phyloP scores from a whole-genome alignment of 2,329 filamentous ascomycete genomes.

The Davidsoniella neocaledoniae region DNA sequence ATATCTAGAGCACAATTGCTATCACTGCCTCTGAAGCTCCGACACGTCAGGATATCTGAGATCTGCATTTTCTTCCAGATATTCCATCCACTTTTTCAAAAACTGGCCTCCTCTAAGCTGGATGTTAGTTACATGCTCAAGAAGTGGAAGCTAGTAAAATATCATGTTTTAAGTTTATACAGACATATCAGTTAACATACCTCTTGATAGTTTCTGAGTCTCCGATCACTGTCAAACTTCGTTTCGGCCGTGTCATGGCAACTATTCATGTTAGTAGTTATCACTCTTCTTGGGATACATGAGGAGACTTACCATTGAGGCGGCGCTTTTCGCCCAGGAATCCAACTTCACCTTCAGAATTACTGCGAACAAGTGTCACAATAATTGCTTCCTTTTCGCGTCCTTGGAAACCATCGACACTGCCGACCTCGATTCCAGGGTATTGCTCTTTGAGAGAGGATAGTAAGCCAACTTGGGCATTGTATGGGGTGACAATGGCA shows the following conservation, averaged over 20 bases:
- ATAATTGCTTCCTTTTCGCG: constrained; percentile 93
- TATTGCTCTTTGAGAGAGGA: constrained; percentile 66
- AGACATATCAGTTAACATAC: constrained; percentile 36
- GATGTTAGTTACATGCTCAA: neutral
- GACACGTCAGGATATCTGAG: constrained; percentile 66
- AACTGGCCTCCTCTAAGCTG: constrained; percentile 59
- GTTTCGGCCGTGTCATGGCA: constrained; percentile 87
- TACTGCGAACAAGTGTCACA: constrained; percentile 86
- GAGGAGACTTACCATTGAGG: constrained; percentile 56
- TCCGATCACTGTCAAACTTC: constrained; percentile 78
- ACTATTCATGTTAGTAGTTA: constrained; percentile 41
- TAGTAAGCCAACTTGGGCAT: constrained; percentile 74
- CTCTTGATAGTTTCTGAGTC: constrained; percentile 84
- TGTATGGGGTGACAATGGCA: constrained; percentile 90
- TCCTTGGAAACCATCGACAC: constrained; percentile 92
- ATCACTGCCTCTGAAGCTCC: constrained; percentile 17
- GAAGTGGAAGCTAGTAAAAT: neutral
- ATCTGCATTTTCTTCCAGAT: constrained; percentile 78
- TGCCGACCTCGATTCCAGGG: constrained; percentile 81
- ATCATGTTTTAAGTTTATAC: neutral
- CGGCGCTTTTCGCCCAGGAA: constrained; percentile 85
- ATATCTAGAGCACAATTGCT: no score
- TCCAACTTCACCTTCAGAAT: constrained; percentile 70
- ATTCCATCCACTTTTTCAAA: constrained; percentile 79
- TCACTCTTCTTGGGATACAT: neutral